A percentile compares a stretch with the other conserved stretches of the same genome.
Evolutionary conservation across 2,329 filamentous ascomycete genomes (phyloP).

Genomic region (Talaromyces amestolkiae): DNA sequence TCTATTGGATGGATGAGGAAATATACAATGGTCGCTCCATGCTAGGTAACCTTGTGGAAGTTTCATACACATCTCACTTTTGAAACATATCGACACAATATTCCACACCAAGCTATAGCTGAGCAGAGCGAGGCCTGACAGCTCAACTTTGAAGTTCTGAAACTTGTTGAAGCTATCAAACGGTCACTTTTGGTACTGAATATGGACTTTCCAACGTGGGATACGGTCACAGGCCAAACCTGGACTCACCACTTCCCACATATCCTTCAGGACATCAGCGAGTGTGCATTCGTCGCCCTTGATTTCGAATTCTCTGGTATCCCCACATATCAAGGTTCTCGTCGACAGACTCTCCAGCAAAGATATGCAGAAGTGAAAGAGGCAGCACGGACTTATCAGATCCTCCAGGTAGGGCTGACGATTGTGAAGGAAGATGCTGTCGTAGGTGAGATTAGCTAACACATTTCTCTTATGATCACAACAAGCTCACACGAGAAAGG

Average conservation of each 20-base stretch:
- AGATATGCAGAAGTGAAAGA: conserved; percentile 60
- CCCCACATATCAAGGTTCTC: conserved; percentile 39
- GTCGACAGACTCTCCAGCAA: conserved; percentile 55
- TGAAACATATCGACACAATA: too few relatives aligned
- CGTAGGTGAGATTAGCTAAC: conserved; percentile 39
- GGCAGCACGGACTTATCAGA: conserved; percentile 62
- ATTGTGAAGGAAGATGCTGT: conserved; percentile 58
- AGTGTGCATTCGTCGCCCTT: conserved; percentile 61
- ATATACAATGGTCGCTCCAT: background rate
- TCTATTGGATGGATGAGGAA: background rate
- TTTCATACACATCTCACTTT: background rate
- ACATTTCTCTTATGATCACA: background rate
- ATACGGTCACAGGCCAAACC: conserved; percentile 45
- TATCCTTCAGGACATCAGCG: conserved; percentile 57
- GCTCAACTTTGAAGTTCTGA: too few relatives aligned
- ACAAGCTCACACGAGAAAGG: conserved; percentile 28
- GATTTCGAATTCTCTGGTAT: conserved; percentile 69
- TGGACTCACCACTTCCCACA: conserved; percentile 54
- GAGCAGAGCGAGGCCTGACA: too few relatives aligned
- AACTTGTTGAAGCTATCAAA: too few relatives aligned
- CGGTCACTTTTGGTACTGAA: background rate
- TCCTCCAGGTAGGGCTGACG: conserved; percentile 66
- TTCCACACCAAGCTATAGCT: too few relatives aligned
- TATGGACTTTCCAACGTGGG: conserved; percentile 50
- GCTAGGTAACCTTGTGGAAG: background rate